Conservation (phyloP, 1,284 basidiomycete species). For the Naganishia liquefaciens region DNA sequence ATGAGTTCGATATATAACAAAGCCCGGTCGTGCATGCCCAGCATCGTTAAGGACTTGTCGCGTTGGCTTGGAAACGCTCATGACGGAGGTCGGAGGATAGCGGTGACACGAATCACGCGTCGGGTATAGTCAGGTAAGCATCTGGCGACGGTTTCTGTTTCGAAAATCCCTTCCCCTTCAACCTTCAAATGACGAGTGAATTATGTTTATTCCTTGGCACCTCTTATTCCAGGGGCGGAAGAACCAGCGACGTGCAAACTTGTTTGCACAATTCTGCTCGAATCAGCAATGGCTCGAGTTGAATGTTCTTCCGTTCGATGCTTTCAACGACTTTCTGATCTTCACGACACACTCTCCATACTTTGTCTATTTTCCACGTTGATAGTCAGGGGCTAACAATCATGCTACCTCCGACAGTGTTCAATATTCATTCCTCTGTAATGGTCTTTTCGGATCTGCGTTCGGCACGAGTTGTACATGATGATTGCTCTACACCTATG, state of each 20-base stretch:
- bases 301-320: slow-evolving; percentile 28
- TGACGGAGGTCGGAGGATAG: not conserved
- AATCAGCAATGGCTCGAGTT: slow-evolving; percentile 14
- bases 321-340: slow-evolving; percentile 30
- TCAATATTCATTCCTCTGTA: too few relatives aligned
- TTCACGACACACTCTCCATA: not conserved
- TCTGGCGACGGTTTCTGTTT: not conserved
- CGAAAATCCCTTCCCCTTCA: not conserved
- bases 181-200: slow-evolving; percentile 23
- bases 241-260: slow-evolving; percentile 26
- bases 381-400: too few relatives aligned
- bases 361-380: not conserved
- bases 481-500: too few relatives aligned
- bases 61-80: too few relatives aligned
- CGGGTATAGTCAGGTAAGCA: slow-evolving; percentile 14
- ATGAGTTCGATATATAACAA: too few relatives aligned
- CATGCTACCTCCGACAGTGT: too few relatives aligned
- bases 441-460: too few relatives aligned
- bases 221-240: slow-evolving; percentile 29
- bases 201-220: slow-evolving; percentile 30
- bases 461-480: too few relatives aligned
- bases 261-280: slow-evolving; percentile 24
- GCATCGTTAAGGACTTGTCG: too few relatives aligned
- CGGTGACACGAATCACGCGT: not conserved
- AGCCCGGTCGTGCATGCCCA: too few relatives aligned